Base-by-base conservation (phyloP, 345 rosid genomes). In the Rhodamnia rubescens region DNA sequence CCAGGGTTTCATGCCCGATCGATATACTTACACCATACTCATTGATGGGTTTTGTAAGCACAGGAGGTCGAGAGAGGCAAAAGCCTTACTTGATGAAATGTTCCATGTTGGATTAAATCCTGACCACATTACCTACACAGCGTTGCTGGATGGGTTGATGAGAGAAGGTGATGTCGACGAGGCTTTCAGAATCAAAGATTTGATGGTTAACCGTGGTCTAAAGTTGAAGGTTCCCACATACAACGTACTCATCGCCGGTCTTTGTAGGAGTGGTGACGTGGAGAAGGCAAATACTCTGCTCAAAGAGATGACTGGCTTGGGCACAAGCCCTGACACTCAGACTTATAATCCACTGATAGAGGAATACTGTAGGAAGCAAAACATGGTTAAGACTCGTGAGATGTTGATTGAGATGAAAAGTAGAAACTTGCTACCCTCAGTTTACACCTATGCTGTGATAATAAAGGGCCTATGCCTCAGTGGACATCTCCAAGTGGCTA, bases 271-370 rank as follows among this genome's bases (percentile, higher is more conserved):
- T 87, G 95, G 97, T 57, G 90, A 93, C 50, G 85, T 93, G 92
- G 94, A 91, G 88, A 94, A 90, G 91, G 98, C 97, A 29, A 84
- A 81, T 83, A 88, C 90, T 85, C 87, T 96, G 75, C 88, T 93
- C 6, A 74, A 89, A 84, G 98, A 96, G 93, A 96, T 94, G 98
- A 89, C 86, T 18, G 44, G 27, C 4, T 74, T 51, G 22, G 98
- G 94, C 44, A 84, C 88, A 56, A 81, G 83, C 85, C 99, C 99
- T 83, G 94, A 93, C 88, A 87, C 87, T 14, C 92, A 88, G 82
- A 93, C 93, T 21, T 96, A 88, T 88, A 93, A 87, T 90, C 78
- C 86, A 64, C 86, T 96, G 90, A 92, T 96, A 24, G 93, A 94
- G 80, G 95, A 95, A 44, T 92, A 90, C 87, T 92, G 88, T 85